phyloP scores from a whole-genome alignment of 371 early-diverging fungal species.

The Mucor velutinosus region DNA sequence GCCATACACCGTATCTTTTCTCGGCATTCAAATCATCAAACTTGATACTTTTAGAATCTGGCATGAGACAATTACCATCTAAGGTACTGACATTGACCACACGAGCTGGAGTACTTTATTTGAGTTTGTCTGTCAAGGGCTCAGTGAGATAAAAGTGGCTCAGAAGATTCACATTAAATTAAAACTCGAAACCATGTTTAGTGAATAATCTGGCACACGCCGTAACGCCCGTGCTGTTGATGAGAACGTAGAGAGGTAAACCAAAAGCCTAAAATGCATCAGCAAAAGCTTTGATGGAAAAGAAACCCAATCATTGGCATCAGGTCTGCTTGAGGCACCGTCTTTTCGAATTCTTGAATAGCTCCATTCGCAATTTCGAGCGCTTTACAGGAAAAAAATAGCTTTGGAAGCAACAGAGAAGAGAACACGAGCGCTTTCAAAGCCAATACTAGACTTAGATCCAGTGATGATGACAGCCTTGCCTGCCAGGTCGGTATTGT shows the following conservation, averaged over 20 bases:
- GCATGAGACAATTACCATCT: constrained; percentile 25
- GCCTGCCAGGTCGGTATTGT: constrained; percentile 48
- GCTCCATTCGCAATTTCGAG: constrained; percentile 41
- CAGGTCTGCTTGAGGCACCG: constrained; percentile 44
- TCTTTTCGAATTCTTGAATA: constrained; percentile 44
- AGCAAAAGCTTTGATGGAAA: constrained; percentile 49
- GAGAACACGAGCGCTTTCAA: constrained; percentile 2
- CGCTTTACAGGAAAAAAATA: constrained; percentile 58
- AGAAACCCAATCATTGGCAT: constrained; percentile 53
- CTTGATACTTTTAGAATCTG: constrained; percentile 15
- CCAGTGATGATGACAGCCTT: constrained; percentile 76
- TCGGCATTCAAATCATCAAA: constrained; percentile 42
- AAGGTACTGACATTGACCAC: constrained; percentile 59
- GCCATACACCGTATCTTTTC: constrained; percentile 23
- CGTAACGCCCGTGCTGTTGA: constrained; percentile 70
- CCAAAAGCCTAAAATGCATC: constrained; percentile 38
- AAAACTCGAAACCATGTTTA: constrained; percentile 51
- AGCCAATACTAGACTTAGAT: constrained; percentile 55
- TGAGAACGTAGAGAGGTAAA: constrained; percentile 53
- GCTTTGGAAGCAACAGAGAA: background rate
- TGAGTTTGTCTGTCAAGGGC: constrained; percentile 59
- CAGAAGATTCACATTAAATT: constrained; percentile 63
- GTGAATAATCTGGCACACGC: constrained; percentile 55
- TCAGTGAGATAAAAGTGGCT: constrained; percentile 70
- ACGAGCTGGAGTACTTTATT: constrained; percentile 48